A percentile compares a stretch with the other conserved stretches of the same genome.
Conservation (phyloP, 345 rosid species). For the Eucalyptus regnans region DNA sequence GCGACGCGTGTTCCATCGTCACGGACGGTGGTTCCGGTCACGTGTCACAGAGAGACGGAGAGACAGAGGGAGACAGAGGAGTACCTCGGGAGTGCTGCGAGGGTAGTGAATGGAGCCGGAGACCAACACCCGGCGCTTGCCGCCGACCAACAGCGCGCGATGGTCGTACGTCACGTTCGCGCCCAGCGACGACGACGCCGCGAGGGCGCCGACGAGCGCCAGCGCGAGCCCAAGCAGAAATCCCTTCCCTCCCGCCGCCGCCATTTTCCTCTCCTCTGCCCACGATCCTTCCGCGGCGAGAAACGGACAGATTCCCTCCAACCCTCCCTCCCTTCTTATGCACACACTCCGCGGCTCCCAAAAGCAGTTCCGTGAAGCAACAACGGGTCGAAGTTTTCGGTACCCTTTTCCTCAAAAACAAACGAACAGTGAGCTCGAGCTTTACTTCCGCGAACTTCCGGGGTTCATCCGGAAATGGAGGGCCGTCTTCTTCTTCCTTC, state of each 20-base stretch:
- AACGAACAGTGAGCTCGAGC: neutral
- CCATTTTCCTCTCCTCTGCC: neutral
- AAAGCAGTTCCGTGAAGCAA: neutral
- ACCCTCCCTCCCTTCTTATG: neutral
- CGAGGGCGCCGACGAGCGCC: conserved; percentile 9
- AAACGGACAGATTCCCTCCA: neutral
- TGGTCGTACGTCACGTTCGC: conserved; percentile 73
- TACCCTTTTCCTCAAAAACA: neutral
- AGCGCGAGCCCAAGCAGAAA: neutral
- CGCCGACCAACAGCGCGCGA: conserved; percentile 65
- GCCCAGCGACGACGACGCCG: conserved; percentile 17
- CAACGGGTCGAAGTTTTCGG: neutral
- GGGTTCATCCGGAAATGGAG: neutral
- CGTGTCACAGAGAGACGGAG: neutral
- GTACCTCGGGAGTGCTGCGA: conserved; percentile 85
- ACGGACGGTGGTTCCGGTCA: neutral
- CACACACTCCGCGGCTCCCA: neutral
- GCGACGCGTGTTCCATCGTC: neutral
- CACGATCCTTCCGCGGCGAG: neutral
- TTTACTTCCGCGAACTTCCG: neutral
- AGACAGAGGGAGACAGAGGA: neutral
- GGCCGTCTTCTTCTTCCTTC: neutral
- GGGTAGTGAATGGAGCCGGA: conserved; percentile 98
- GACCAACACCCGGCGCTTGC: conserved; percentile 58
- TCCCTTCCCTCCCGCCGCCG: neutral